Evolutionary conservation across 257 asterid genomes (phyloP), one percentile per base, ranked within the genome.

Genomic region (Rehmannia glutinosa): DNA sequence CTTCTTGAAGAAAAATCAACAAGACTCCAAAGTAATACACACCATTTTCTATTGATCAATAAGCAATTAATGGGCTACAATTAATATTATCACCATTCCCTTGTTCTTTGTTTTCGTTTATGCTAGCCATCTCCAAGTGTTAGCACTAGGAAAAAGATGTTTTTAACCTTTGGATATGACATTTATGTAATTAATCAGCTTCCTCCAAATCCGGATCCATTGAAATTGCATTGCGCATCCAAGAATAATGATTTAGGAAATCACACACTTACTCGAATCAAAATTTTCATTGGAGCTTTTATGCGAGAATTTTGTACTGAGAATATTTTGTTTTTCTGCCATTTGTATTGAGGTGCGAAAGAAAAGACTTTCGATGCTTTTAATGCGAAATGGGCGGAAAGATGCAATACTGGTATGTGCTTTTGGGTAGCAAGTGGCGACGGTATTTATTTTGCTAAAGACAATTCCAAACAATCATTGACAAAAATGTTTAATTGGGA

Each of bases 191-290:
- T 20, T n/a, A 76, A 59, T n/a, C 38, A 5, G 0, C 75, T 77
- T 38, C 45, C 69, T 0, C 13, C 45, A 3, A 39, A 39, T 13
- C 2, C 6, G 2, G 4, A 21, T 1, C 21, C 10, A n/a, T 5
- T 66, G 2, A 9, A 3, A 1, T 10, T 68, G 27, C 75, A 55
- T 3, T 77, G 78, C 28, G 60, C 66, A 45, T 75, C 80, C 0
- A 20, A 28, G 16, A 47, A 70, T 0, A 25, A 70, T 6, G 80
- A 75, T 4, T 43, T 76, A 16, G 77, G 74, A 60, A 56, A n/a
- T 42, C 74, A 24, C 0, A 30, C 23, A 0, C 39, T 46, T 2
- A 0, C 1, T 12, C 4, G 2, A 8, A 46, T 4, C 9, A 43
- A 5, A 49, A 50, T n/a, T 64, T 41, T 33, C 0, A 24, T 2